Conservation (phyloP, 2,329 filamentous ascomycete species). For the Parascedosporium putredinis region DNA sequence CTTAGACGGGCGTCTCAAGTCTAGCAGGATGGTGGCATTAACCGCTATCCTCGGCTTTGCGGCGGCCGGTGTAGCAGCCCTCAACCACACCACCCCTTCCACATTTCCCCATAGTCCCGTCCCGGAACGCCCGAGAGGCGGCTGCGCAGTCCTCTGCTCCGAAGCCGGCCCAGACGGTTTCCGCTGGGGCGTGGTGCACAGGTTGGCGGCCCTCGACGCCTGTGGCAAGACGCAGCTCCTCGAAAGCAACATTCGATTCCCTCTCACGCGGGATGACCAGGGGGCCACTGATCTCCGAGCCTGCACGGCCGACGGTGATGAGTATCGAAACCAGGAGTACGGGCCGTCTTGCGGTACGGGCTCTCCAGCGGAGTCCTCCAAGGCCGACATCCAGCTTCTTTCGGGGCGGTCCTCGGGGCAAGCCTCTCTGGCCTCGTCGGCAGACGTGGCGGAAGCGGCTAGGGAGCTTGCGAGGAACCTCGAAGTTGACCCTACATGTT, state of each 20-base stretch:
- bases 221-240: background rate
- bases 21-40: no score
- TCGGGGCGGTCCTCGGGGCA: background rate
- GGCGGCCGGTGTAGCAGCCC: background rate
- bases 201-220: background rate
- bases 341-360: background rate
- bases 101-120: background rate
- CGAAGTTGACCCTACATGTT: background rate
- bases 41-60: background rate
- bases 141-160: background rate
- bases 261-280: background rate
- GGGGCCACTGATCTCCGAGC: background rate
- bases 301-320: background rate
- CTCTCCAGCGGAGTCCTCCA: background rate
- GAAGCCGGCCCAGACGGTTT: background rate
- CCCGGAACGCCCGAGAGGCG: background rate
- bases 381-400: background rate
- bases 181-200: background rate
- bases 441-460: background rate
- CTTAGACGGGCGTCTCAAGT: no score
- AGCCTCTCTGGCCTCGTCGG: background rate
- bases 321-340: background rate
- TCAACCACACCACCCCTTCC: background rate
- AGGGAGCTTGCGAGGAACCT: background rate
- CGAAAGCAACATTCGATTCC: background rate